phyloP scores from a whole-genome alignment of 2,329 filamentous ascomycete species.

The Sporothrix curviconia region DNA sequence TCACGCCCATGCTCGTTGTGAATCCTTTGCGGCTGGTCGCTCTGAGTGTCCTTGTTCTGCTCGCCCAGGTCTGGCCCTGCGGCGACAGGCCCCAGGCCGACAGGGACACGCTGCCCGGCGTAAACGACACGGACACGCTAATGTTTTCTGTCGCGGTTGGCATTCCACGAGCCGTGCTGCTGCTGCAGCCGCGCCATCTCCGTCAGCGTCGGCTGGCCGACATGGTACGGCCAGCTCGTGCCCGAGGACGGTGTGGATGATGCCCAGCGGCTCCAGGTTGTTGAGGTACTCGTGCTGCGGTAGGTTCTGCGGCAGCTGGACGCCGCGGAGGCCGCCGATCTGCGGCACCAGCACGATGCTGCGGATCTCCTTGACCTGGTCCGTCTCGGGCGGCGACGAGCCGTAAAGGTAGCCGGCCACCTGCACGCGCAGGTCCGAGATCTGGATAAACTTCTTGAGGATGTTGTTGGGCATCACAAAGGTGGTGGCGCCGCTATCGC shows the following conservation, averaged over 20 bases:
- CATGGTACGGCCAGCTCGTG: conserved; percentile 95
- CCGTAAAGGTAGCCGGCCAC: conserved; percentile 96
- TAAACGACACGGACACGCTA: conserved; percentile 93
- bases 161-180: conserved; percentile 61
- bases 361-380: conserved; percentile 92
- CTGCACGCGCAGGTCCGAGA: conserved; percentile 91
- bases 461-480: conserved; percentile 99
- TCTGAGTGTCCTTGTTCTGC: conserved; percentile 87
- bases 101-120: conserved; percentile 89
- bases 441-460: conserved; percentile 95
- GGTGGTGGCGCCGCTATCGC: conserved; percentile 82
- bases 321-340: conserved; percentile 84
- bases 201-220: conserved; percentile 87
- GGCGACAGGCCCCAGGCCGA: conserved; percentile 91
- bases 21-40: conserved; percentile 91
- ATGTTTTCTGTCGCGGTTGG: conserved; percentile 75
- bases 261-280: conserved; percentile 79
- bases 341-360: conserved; percentile 98
- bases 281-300: conserved; percentile 89
- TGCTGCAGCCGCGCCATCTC: conserved; percentile 89
- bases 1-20: conserved; percentile 84
- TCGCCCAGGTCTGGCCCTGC: conserved; percentile 90
- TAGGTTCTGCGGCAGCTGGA: conserved; percentile 82
- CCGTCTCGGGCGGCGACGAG: conserved; percentile 84
- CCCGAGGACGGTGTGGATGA: conserved; percentile 93